Base-by-base conservation (phyloP, 2,329 filamentous ascomycete species). In the Microcyclospora tardicrescens region DNA sequence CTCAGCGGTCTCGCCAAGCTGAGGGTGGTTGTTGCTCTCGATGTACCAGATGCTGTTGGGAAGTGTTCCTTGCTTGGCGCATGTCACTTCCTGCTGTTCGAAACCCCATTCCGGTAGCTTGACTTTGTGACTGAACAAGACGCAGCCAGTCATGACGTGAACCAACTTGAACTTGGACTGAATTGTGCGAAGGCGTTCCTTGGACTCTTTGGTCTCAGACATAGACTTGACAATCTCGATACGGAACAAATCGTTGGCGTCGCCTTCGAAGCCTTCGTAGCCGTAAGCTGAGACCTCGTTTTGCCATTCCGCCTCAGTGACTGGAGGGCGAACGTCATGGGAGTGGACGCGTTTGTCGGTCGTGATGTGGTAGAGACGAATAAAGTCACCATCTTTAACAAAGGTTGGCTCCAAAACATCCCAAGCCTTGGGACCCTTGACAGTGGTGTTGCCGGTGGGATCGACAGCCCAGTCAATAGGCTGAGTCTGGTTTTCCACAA, bases 71-170 rank as follows among this genome's bases (percentile, higher is more conserved):
- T 84, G 81, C 51, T 79, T 81, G 6, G 91, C 91, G 58, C 91
- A 98, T 14, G 89, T 96, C n/a, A 98, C 91, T 63, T 98, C 91
- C 61, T 98, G 91, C 62, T 98, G 91, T 61, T 96, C 91, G 37
- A 81, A 98, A 34, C 84, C 91, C 91, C 91, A 98, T 2, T 93
- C 86, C 2, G 91, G 91, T 42, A 98, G 79, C 69, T 98, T 98
- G 59, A 96, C 87, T 68, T 95, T 96, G 72, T 98, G 91, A 1
- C 89, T 96, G 70, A 98, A 98, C 16, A 98, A 72, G 10, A 81
- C 83, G 58, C 91, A 98, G 34, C 89, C 87, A 46, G 86, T 94
- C 91, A 98, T 96, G 59, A 94, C 66, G 58, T 98, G 91, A 28
- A 96, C 75, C 33, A 98, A 80, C 57, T 78, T 82, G 69, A 98